phyloP scores from a whole-genome alignment of 371 early-diverging fungal genomes.

The Enteropsectra breve region DNA sequence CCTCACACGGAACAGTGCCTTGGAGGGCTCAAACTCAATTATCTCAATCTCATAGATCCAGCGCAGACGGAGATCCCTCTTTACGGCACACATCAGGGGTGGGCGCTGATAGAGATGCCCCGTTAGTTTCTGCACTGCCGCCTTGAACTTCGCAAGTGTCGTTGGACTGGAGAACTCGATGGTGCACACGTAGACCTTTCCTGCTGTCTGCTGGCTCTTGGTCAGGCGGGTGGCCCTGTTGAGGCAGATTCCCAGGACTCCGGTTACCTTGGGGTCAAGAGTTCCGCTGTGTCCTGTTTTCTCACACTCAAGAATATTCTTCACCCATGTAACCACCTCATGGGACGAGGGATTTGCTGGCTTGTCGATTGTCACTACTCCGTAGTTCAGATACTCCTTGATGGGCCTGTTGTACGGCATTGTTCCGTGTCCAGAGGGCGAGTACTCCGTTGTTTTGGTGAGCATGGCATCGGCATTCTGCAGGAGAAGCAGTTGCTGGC shows the following conservation, averaged over 20 bases:
- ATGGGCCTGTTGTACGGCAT: constrained; percentile 85
- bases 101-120: constrained; percentile 98
- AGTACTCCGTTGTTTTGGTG: constrained; percentile 88
- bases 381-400: constrained; percentile 72
- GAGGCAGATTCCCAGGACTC: constrained; percentile 92
- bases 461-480: constrained; percentile 89
- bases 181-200: constrained; percentile 92
- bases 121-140: constrained; percentile 79
- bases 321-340: constrained; percentile 99
- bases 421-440: constrained; percentile 83
- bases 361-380: constrained; percentile 93
- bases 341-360: constrained; percentile 97
- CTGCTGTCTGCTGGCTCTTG: constrained; percentile 93
- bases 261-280: constrained; percentile 97
- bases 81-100: constrained; percentile 97
- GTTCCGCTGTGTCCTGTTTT: constrained; percentile 99
- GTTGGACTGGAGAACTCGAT: constrained; percentile 66
- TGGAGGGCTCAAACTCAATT: constrained; percentile 80
- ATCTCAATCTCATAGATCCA: constrained; percentile 88
- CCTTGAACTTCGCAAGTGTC: constrained; percentile 44
- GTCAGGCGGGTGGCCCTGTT: constrained; percentile 95
- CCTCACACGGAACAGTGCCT: constrained; percentile 87
- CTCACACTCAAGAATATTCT: constrained; percentile 88
- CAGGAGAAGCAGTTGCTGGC: constrained; percentile 39
- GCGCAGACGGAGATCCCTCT: constrained; percentile 94